Evolutionary conservation across 2,329 filamentous ascomycete species (phyloP).

Genomic region (Cytospora leucostoma): DNA sequence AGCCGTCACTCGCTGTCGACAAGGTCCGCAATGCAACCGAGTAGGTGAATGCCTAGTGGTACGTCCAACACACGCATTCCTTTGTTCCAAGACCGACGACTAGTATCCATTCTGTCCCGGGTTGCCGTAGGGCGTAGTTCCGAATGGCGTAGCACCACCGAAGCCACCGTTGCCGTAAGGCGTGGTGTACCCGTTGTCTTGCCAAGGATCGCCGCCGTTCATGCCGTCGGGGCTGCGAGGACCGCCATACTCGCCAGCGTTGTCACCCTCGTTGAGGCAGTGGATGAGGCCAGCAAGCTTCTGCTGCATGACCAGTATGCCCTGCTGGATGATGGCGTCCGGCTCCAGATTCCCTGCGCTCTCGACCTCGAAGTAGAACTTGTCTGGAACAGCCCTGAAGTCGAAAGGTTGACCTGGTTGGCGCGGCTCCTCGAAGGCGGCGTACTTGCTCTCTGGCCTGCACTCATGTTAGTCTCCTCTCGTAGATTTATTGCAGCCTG

Average conservation of each 20-base stretch:
- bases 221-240: conserved; percentile 68
- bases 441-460: conserved; percentile 81
- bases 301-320: conserved; percentile 83
- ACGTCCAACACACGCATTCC: neutral
- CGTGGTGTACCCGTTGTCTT: conserved; percentile 68
- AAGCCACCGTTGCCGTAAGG: conserved; percentile 60
- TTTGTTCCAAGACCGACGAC: neutral
- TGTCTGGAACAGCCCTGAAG: conserved; percentile 79
- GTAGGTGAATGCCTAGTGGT: neutral
- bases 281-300: conserved; percentile 77
- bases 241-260: conserved; percentile 59
- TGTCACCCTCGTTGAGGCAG: conserved; percentile 52
- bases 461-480: conserved; percentile 33
- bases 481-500: neutral
- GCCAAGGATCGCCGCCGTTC: conserved; percentile 59
- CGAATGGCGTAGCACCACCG: conserved; percentile 50
- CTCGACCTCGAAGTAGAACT: conserved; percentile 95
- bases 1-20: neutral
- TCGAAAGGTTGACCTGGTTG: conserved; percentile 86
- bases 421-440: conserved; percentile 75
- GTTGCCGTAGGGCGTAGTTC: conserved; percentile 49
- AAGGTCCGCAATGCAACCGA: neutral
- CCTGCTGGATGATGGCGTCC: conserved; percentile 84
- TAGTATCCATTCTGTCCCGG: conserved; percentile 50
- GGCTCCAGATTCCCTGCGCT: conserved; percentile 85